Base-by-base conservation (phyloP, 257 asterid genomes). In the Gentiana dahurica region DNA sequence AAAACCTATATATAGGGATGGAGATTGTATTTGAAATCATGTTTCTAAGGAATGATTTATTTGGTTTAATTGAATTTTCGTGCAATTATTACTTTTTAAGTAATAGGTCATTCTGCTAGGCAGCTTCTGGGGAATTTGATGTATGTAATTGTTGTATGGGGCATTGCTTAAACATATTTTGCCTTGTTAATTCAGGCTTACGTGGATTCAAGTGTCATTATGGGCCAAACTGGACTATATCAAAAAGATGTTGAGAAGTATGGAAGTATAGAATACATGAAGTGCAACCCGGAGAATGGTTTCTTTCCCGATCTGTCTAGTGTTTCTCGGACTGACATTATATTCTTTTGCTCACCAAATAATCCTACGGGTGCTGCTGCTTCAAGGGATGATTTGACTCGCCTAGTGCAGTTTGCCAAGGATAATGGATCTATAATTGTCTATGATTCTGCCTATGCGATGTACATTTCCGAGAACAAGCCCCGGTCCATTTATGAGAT, bases 291-390 rank as follows among this genome's bases (percentile, higher is more conserved):
- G 11, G 68, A 70, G n/a, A 77, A 83, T 54, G 55, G 59, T 46
- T 89, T 89, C 81, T 89, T 89, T 58, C 95, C 95, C 0, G 84
- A 86, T 64, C 71, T 86, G 62, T 55, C 83, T 1, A 71, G 59
- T 50, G 24, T 79, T 10, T 46, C 76, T 7, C 71, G 97, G 64
- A 79, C 94, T 2, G 95, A 89, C 67, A 56, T 86, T 68, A 83
- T 89, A 55, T 89, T 89, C 77, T 83, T 89, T 67, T 89, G 97
- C 60, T 81, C 91, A 56, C 91, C 97, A 1, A 89, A 89, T 63
- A 89, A 89, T 61, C 97, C 97, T 9, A 86, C 92, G 1, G 97
- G 97, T 36, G 92, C 86, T 13, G 91, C 95, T 49, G 89, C 94
- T 8, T 55, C 97, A 0, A 54, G 82, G 68, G 70, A 77, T 13